Evolutionary conservation across 345 rosid species (phyloP), one percentile per base, ranked within the genome.

Genomic region (rapeseed (Brassica napus)): DNA sequence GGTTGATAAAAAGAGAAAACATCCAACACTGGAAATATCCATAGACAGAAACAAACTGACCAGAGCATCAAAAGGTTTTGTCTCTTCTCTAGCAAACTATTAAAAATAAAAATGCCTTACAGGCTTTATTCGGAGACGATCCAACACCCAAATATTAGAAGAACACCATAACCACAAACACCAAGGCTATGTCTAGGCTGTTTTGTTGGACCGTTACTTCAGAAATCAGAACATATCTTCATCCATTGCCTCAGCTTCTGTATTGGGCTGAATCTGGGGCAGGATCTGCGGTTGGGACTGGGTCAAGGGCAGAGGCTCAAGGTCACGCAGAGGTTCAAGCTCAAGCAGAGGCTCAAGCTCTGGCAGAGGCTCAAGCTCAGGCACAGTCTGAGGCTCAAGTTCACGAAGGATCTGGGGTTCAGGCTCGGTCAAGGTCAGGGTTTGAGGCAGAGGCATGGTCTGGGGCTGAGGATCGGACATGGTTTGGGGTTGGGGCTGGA

Each of bases 131-230:
- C 23, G 66, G 54, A 65, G 34, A 18, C 64, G 47, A 73, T 75
- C 77, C 72, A 59, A 66, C 28, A 65, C 42, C 77, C 8, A 52
- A 52, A 52, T 47, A 32, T 68, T 68, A 65, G 2, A 65, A 31
- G 7, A 70, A 42, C 49, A 55, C 59, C 77, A 60, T 72, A 72
- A 78, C 61, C 10, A 44, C 37, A 15, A 65, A 78, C 73, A 72
- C 32, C 73, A 71, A 42, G 44, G 63, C 24, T 73, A 66, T 67
- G 66, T 73, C 69, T 59, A 79, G 74, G 57, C 39, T 67, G 74
- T 34, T 66, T 57, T 26, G 67, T 3, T 1, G 8, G 69, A 64
- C 23, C 31, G 34, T 24, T 39, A 37, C 60, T 55, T 80, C 71
- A 69, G 55, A 69, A 80, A 52, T 52, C 28, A 74, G 49, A 49